Conservation (phyloP, 768 basidiomycete species). For the Gymnopilus dilepis region DNA sequence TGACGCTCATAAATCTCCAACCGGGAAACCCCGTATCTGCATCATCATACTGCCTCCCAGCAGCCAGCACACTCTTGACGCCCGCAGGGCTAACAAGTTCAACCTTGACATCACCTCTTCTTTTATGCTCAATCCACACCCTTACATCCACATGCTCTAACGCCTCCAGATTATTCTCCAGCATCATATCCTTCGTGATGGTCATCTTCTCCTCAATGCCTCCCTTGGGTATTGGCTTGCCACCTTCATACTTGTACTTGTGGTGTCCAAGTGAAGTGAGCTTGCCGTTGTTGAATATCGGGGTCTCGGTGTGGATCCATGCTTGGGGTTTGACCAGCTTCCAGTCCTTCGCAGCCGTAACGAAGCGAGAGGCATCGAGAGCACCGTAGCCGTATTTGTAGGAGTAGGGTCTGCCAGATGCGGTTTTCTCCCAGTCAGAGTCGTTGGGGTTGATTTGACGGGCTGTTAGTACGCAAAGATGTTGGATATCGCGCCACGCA, state of each 20-base stretch:
- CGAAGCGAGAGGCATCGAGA: constrained; percentile 82
- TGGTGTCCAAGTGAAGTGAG: constrained; percentile 42
- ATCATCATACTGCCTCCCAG: constrained; percentile 65
- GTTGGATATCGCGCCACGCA: constrained; percentile 96
- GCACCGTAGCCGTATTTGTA: constrained; percentile 97
- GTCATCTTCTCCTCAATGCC: constrained; percentile 67
- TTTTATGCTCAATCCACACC: constrained; percentile 88
- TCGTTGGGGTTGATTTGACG: constrained; percentile 85
- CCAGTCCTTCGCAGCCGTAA: constrained; percentile 83
- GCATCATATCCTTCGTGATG: constrained; percentile 68
- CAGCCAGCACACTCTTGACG: constrained; percentile 84
- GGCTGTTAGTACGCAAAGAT: constrained; percentile 80
- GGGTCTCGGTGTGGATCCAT: constrained; percentile 79
- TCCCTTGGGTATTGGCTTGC: constrained; percentile 62
- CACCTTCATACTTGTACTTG: constrained; percentile 64
- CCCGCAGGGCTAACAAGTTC: constrained; percentile 85
- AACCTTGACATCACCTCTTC: constrained; percentile 91
- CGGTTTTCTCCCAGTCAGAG: constrained; percentile 90
- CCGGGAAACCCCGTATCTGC: constrained; percentile 77
- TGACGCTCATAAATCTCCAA: constrained; percentile 96
- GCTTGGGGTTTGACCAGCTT: constrained; percentile 90
- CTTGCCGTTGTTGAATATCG: constrained; percentile 65
- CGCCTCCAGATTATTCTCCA: constrained; percentile 77
- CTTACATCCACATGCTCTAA: constrained; percentile 92
- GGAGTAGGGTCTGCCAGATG: constrained; percentile 61